phyloP scores from a whole-genome alignment of 2,329 filamentous ascomycete genomes.

The Ophiocordyceps camponoti-leonardi region DNA sequence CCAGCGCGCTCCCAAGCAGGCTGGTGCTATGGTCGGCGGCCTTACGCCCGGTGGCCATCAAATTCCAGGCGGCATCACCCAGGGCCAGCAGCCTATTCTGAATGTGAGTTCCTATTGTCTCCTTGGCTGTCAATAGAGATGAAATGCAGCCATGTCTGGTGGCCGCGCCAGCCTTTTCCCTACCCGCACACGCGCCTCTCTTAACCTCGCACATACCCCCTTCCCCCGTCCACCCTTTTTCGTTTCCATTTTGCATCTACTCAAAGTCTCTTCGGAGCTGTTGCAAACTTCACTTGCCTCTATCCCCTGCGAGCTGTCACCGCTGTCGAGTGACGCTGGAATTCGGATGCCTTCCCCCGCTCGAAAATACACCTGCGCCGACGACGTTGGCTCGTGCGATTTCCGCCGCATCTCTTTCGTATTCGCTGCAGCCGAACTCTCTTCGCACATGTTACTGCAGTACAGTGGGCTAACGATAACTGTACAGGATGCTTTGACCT shows the following conservation, averaged over 20 bases:
- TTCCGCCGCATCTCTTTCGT: not conserved
- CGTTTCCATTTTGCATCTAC: not conserved
- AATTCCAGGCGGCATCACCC: conserved; percentile 20
- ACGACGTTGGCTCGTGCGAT: no score
- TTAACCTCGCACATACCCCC: not conserved
- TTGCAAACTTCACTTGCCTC: not conserved
- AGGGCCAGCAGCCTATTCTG: conserved; percentile 25
- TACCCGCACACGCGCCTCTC: not conserved
- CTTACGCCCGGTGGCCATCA: conserved; percentile 19
- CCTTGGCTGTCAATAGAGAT: not conserved
- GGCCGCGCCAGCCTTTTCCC: not conserved
- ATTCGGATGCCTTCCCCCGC: no score
- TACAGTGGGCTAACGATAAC: not conserved
- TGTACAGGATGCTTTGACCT: conserved; percentile 59
- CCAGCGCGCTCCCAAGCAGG: conserved; percentile 28
- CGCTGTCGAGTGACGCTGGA: not conserved
- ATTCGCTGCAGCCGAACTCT: not conserved
- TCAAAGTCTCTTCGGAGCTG: not conserved
- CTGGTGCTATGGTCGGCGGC: conserved; percentile 29
- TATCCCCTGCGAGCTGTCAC: not conserved
- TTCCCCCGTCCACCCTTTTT: not conserved
- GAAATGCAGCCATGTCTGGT: not conserved
- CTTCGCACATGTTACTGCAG: not conserved
- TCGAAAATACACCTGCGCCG: no score
- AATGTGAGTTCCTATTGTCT: conserved; percentile 27